phyloP scores from a whole-genome alignment of 345 rosid genomes.

The Citrus maxima region DNA sequence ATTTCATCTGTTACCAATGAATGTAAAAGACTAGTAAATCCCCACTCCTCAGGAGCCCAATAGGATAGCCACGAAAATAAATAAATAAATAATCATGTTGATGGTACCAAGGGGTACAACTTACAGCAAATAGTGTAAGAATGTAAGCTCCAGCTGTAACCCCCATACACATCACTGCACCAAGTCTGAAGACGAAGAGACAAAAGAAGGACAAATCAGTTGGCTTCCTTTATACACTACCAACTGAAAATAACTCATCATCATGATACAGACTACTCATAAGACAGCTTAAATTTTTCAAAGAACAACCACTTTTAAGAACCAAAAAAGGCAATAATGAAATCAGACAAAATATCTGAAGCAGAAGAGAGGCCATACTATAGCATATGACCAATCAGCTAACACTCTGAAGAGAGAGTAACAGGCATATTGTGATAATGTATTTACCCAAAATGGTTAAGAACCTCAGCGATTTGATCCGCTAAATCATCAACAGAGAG shows the following conservation, averaged over 20 bases:
- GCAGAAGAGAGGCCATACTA: slow-evolving; percentile 11
- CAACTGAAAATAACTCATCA: slow-evolving; percentile 1
- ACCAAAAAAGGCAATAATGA: slow-evolving; percentile 6
- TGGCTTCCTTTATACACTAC: not conserved
- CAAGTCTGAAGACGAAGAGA: slow-evolving; percentile 48
- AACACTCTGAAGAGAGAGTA: slow-evolving; percentile 1
- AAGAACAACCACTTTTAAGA: slow-evolving; percentile 5
- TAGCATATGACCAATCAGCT: slow-evolving; percentile 5
- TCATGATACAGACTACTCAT: not conserved
- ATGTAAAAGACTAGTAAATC: not conserved
- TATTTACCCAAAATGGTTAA: slow-evolving; percentile 87
- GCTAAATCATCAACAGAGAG: slow-evolving; percentile 92
- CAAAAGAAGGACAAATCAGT: slow-evolving; percentile 8
- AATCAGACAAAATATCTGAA: not conserved
- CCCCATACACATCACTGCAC: slow-evolving; percentile 98
- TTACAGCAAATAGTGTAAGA: slow-evolving; percentile 89
- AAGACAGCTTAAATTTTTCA: slow-evolving; percentile 13
- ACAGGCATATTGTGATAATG: not conserved
- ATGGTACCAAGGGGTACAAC: slow-evolving; percentile 24
- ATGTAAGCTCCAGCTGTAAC: slow-evolving; percentile 97
- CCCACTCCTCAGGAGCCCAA: not conserved
- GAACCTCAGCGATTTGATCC: slow-evolving; percentile 87
- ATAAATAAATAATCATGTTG: not conserved
- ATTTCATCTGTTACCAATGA: slow-evolving; percentile 62
- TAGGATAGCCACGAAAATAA: not conserved